Percentiles rank a stretch among this genome's conserved stretches.
These are phyloP conservation scores for Saccharomycopsis sp. DNA, from an alignment of 805 yeast genomes.

Conservation along the genomic window DNA sequence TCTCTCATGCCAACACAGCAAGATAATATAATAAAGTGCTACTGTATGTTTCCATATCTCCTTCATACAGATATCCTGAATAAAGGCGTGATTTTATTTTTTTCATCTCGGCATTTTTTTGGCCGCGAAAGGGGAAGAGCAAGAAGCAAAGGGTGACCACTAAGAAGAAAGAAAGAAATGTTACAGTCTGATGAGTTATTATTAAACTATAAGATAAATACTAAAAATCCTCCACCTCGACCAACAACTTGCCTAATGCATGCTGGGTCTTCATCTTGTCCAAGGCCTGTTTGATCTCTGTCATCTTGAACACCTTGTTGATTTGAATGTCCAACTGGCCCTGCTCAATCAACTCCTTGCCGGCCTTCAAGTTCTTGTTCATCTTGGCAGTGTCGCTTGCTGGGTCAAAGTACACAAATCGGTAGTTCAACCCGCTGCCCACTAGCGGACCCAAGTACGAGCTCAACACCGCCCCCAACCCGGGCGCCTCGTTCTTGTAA, in stretches of 20 bases:
- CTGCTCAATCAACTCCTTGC: slow-evolving; percentile 37
- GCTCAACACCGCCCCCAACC: slow-evolving; percentile 1
- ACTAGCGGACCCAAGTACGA: neutral
- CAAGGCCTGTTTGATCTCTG: slow-evolving; percentile 46
- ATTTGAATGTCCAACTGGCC: slow-evolving; percentile 41
- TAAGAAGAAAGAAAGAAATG: too few relatives aligned
- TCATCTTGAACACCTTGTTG: slow-evolving; percentile 50
- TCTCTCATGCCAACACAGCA: too few relatives aligned
- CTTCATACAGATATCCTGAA: too few relatives aligned
- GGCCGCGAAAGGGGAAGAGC: too few relatives aligned
- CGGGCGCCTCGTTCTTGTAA: slow-evolving; percentile 4
- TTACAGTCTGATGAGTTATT: too few relatives aligned
- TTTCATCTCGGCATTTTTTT: too few relatives aligned
- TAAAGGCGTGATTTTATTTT: too few relatives aligned
- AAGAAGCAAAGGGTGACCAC: too few relatives aligned
- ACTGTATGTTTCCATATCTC: too few relatives aligned
- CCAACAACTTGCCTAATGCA: slow-evolving; percentile 64
- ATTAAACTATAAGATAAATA: too few relatives aligned
- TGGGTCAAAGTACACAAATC: slow-evolving; percentile 29
- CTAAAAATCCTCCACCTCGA: slow-evolving; percentile 35
- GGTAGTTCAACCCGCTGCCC: slow-evolving; percentile 27
- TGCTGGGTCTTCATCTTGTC: slow-evolving; percentile 40
- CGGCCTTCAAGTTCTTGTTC: slow-evolving; percentile 33
- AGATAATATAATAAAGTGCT: too few relatives aligned
- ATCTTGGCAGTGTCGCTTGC: slow-evolving; percentile 24